Percentiles rank a stretch among this genome's conserved stretches.
phyloP scores from a whole-genome alignment of 2,329 filamentous ascomycete species.

The Arthrinium phaeospermum region DNA sequence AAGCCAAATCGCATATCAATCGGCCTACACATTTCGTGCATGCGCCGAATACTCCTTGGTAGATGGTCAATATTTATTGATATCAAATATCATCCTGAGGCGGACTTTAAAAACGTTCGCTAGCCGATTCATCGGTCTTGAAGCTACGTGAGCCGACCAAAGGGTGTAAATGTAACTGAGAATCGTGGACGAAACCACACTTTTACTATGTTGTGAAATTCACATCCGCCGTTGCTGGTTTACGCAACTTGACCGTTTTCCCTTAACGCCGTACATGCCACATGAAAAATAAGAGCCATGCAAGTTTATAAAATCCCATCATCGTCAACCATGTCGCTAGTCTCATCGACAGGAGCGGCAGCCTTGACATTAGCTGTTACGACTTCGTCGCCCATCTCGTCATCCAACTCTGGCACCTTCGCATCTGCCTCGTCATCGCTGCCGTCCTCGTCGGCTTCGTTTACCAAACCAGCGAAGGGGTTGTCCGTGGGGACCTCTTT shows the following conservation, averaged over 20 bases:
- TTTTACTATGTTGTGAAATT: background rate
- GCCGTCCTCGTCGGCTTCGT: conserved; percentile 21
- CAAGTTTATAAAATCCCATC: conserved; percentile 31
- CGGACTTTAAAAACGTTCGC: background rate
- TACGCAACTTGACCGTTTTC: conserved; percentile 3
- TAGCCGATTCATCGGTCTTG: background rate
- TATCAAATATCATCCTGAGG: background rate
- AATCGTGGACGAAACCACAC: background rate
- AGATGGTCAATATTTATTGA: background rate
- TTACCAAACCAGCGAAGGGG: background rate
- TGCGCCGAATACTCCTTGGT: background rate
- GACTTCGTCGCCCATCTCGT: conserved; percentile 33
- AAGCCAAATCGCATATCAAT: background rate
- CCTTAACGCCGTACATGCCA: conserved; percentile 22
- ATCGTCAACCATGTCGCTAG: conserved; percentile 22
- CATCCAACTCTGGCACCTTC: conserved; percentile 29
- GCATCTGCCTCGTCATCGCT: conserved; percentile 26
- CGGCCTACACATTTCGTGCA: background rate
- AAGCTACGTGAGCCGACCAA: background rate
- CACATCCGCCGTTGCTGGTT: background rate
- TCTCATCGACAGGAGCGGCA: conserved; percentile 8
- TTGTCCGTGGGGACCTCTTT: conserved; percentile 36
- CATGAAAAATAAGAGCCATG: conserved; percentile 15
- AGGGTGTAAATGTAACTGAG: background rate
- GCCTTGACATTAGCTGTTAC: conserved; percentile 16